phyloP scores from a whole-genome alignment of 1,284 basidiomycete species.

The Earliella scabrosa region DNA sequence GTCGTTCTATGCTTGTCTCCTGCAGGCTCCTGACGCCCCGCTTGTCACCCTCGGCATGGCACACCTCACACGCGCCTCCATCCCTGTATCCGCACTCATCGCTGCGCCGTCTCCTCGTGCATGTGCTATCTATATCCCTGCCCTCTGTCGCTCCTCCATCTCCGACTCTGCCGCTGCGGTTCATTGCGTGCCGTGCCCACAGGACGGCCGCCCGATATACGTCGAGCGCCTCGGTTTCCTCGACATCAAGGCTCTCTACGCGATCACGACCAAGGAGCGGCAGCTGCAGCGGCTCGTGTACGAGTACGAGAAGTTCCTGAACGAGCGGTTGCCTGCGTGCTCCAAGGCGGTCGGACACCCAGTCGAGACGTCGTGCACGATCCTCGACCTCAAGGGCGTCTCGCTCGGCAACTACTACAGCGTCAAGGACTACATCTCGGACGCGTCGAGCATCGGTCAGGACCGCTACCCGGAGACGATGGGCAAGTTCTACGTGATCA shows the following conservation, averaged over 20 bases:
- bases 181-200: no score
- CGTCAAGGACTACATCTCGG: constrained; percentile 91
- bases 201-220: constrained; percentile 97
- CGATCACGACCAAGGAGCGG: constrained; percentile 85
- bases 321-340: constrained; percentile 85
- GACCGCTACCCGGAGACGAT: constrained; percentile 93
- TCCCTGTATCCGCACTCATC: background rate
- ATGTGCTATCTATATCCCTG: background rate
- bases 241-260: constrained; percentile 85
- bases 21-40: background rate
- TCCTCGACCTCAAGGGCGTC: constrained; percentile 91
- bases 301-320: constrained; percentile 93
- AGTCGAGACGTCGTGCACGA: constrained; percentile 98
- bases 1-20: background rate
- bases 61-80: background rate
- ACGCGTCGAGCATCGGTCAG: constrained; percentile 86
- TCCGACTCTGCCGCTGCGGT: no score
- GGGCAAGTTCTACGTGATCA: constrained; percentile 98
- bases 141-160: no score
- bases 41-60: no score
- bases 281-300: constrained; percentile 89
- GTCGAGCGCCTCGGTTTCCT: constrained; percentile 93
- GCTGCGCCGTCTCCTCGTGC: background rate
- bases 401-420: constrained; percentile 86
- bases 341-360: constrained; percentile 75